These are phyloP conservation scores for Conticribra weissflogii DNA, from an alignment of 108 stramenopile species.

Conservation along the genomic window DNA sequence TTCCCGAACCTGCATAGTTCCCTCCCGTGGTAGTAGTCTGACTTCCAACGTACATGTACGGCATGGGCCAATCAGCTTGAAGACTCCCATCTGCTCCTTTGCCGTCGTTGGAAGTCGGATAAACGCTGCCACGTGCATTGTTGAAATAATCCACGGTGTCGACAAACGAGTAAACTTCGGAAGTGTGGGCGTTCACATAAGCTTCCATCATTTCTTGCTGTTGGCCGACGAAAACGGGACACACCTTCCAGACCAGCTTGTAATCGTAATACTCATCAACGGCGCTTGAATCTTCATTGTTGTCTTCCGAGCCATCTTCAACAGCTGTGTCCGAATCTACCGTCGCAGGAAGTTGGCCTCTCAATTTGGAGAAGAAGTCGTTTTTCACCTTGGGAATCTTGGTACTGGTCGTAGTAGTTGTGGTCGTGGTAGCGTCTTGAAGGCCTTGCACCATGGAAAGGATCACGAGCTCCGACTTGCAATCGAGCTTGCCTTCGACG, in stretches of 20 bases:
- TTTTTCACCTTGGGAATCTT: neutral
- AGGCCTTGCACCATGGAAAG: slow-evolving; percentile 7
- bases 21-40: slow-evolving; percentile 16
- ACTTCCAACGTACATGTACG: slow-evolving; percentile 14
- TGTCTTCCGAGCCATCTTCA: neutral
- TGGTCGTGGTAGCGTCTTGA: too few relatives aligned
- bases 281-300: neutral
- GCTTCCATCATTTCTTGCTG: slow-evolving; percentile 16
- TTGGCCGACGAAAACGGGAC: slow-evolving; percentile 16
- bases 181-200: slow-evolving; percentile 16
- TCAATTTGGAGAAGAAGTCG: neutral
- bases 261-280: slow-evolving; percentile 1
- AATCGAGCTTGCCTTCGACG: neutral
- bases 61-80: slow-evolving; percentile 39
- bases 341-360: neutral
- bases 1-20: slow-evolving; percentile 11
- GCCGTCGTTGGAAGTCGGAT: slow-evolving; percentile 26
- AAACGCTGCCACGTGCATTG: slow-evolving; percentile 20
- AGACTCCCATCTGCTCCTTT: slow-evolving; percentile 2
- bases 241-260: slow-evolving; percentile 19
- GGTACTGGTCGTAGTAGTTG: too few relatives aligned
- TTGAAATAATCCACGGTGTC: slow-evolving; percentile 19
- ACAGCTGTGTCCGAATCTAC: neutral
- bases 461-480: slow-evolving; percentile 3
- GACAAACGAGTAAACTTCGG: slow-evolving; percentile 5